Conservation (phyloP, 179 eudicot genomes). For the Silene noctiflora region DNA sequence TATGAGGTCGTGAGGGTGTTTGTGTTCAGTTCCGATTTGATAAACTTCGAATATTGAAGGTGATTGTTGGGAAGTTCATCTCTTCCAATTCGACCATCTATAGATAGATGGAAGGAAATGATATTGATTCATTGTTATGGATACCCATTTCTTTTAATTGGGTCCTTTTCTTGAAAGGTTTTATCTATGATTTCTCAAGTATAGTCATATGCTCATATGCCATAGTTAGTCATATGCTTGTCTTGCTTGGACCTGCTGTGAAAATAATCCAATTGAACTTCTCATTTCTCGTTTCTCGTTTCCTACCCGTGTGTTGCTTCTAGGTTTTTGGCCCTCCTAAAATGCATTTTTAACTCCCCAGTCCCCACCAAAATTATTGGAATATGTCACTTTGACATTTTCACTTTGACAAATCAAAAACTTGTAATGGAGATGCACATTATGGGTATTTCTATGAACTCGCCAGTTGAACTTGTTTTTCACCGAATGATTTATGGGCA, state of each 20-base stretch:
- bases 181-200: background rate
- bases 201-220: background rate
- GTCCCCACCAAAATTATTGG: background rate
- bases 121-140: too few relatives aligned
- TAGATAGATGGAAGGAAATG: too few relatives aligned
- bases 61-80: too few relatives aligned
- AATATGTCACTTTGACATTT: background rate
- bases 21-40: too few relatives aligned
- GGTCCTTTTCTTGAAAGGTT: too few relatives aligned
- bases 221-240: background rate
- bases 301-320: background rate
- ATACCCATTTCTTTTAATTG: too few relatives aligned
- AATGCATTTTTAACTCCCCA: too few relatives aligned
- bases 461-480: background rate
- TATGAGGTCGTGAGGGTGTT: too few relatives aligned
- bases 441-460: background rate
- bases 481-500: background rate
- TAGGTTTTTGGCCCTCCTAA: background rate
- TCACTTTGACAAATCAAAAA: background rate
- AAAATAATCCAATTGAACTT: background rate
- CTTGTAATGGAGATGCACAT: background rate
- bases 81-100: too few relatives aligned
- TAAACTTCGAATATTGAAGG: too few relatives aligned
- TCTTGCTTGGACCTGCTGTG: background rate
- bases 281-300: background rate